Evolutionary conservation across 805 yeast species (phyloP).

Genomic region (Wickerhamiella sorbophila): DNA sequence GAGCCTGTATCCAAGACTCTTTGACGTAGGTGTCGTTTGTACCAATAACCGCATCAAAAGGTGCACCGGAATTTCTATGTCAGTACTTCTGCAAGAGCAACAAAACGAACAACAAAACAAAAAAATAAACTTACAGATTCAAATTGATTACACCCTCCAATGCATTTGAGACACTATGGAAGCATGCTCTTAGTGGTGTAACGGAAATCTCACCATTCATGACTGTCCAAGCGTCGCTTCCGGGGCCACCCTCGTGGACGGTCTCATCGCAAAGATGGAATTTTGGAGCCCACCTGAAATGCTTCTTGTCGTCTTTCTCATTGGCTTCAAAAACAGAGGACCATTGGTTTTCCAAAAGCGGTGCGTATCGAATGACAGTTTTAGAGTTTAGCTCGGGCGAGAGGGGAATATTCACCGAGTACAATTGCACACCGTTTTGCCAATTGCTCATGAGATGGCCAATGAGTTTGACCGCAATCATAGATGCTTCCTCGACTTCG

Average conservation of each 20-base stretch:
- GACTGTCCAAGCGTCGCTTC: conserved; percentile 59
- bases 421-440: conserved; percentile 48
- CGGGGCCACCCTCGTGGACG: conserved; percentile 30
- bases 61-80: not conserved
- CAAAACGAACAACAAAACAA: not conserved
- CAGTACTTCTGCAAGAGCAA: not conserved
- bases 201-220: conserved; percentile 41
- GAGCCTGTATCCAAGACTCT: conserved; percentile 14
- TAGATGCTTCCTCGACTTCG: conserved; percentile 49
- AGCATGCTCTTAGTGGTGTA: conserved; percentile 15
- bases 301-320: conserved; percentile 22
- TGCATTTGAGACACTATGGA: conserved; percentile 9
- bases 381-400: conserved; percentile 36
- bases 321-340: conserved; percentile 41
- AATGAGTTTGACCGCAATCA: conserved; percentile 49
- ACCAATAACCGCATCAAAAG: conserved; percentile 10
- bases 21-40: conserved; percentile 12
- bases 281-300: conserved; percentile 73
- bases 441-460: conserved; percentile 45
- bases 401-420: conserved; percentile 75
- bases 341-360: conserved; percentile 78
- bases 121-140: not conserved
- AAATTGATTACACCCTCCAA: conserved; percentile 7
- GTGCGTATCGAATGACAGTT: conserved; percentile 57
- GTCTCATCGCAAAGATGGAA: conserved; percentile 50